These are phyloP conservation scores for Fonsecaea pedrosoi DNA, from an alignment of 2,329 filamentous ascomycete species.

Conservation along the genomic window DNA sequence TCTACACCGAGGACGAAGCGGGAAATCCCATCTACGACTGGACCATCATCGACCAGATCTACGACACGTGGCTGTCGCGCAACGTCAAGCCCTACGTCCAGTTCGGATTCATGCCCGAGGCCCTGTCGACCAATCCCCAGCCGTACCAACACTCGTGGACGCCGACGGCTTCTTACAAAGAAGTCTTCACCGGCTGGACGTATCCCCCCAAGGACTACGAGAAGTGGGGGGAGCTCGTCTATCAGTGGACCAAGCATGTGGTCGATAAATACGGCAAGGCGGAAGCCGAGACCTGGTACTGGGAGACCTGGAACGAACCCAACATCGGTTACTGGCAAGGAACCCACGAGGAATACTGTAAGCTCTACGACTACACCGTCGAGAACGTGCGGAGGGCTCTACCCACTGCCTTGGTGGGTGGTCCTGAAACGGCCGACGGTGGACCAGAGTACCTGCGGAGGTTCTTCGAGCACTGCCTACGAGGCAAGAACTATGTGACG, in stretches of 20 bases:
- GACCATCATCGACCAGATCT: constrained; percentile 16
- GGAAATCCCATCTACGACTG: constrained; percentile 12
- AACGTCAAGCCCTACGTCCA: constrained; percentile 15
- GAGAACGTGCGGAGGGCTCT: not conserved
- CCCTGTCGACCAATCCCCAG: constrained; percentile 2
- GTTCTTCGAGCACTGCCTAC: constrained; percentile 9
- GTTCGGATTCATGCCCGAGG: constrained; percentile 15
- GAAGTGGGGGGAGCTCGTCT: constrained; percentile 9
- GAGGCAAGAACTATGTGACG: not conserved
- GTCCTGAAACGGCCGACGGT: constrained; percentile 7
- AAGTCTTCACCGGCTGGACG: constrained; percentile 14
- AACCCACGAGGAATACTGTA: constrained; percentile 9
- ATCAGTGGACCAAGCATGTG: constrained; percentile 14
- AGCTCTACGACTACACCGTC: constrained; percentile 6
- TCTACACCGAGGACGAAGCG: constrained; percentile 7
- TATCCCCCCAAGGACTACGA: constrained; percentile 16
- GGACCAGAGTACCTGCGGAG: not conserved
- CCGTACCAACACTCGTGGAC: constrained; percentile 16
- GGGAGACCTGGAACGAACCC: constrained; percentile 18
- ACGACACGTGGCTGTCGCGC: constrained; percentile 2
- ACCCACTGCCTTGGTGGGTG: not conserved
- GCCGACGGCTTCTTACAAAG: not conserved
- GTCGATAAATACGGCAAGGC: constrained; percentile 8
- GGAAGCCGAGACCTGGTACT: constrained; percentile 8
- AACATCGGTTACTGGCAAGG: constrained; percentile 13